Evolutionary conservation across 345 rosid genomes (phyloP).

Genomic region (Lumnitzera littorea): DNA sequence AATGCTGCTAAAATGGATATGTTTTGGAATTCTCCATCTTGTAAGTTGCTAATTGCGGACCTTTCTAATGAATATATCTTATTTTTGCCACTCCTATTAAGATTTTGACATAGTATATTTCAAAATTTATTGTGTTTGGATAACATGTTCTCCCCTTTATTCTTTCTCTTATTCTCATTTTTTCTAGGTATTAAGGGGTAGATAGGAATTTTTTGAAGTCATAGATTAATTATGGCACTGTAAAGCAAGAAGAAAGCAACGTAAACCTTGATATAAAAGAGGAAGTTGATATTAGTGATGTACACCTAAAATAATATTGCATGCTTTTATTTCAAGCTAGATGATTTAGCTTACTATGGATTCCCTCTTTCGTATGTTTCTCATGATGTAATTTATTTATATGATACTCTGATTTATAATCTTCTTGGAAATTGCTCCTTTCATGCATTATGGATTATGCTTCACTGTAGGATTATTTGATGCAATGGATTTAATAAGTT

Average conservation of each 20-base stretch:
- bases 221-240: conserved; percentile 58
- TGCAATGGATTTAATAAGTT: no score
- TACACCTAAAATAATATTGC: no score
- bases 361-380: no score
- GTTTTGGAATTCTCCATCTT: conserved; percentile 5
- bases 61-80: not conserved
- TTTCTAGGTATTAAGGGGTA: conserved; percentile 27
- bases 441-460: no score
- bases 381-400: no score
- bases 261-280: conserved; percentile 11
- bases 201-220: conserved; percentile 42
- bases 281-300: no score
- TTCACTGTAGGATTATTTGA: no score
- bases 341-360: no score
- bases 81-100: no score
- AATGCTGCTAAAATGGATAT: conserved; percentile 58
- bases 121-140: not conserved
- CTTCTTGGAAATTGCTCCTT: conserved; percentile 2
- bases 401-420: not conserved
- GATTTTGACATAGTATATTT: no score
- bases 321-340: no score
- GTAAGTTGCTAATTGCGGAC: not conserved
- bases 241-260: conserved; percentile 22
- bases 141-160: not conserved
- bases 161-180: conserved; percentile 6